Evolutionary conservation across 2,329 filamentous ascomycete genomes (phyloP).

Genomic region (Beauveria rudraprayagi): DNA sequence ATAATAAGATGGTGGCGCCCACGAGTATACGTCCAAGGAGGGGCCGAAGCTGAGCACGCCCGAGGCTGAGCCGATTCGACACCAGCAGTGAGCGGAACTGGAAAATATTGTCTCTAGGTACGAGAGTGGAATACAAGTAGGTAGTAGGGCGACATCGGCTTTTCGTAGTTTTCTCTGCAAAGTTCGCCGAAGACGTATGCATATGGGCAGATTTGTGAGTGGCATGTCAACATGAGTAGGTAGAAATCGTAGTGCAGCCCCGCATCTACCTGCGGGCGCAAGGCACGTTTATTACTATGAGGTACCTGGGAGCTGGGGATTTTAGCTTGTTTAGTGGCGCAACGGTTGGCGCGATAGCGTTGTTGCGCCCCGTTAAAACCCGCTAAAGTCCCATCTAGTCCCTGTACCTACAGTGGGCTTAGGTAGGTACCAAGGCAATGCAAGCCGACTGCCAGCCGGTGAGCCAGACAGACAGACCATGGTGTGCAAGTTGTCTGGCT

Average conservation of each 20-base stretch:
- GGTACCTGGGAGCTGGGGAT: background rate
- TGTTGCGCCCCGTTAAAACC: background rate
- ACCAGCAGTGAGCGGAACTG: background rate
- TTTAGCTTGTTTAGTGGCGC: conserved; percentile 3
- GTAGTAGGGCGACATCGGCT: too few relatives aligned
- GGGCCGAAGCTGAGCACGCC: too few relatives aligned
- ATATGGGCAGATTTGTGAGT: too few relatives aligned
- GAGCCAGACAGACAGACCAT: too few relatives aligned
- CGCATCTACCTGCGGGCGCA: background rate
- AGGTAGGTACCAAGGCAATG: background rate
- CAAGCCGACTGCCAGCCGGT: too few relatives aligned
- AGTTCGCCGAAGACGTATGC: too few relatives aligned
- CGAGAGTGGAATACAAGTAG: too few relatives aligned
- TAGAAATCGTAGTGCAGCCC: too few relatives aligned
- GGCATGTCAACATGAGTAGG: too few relatives aligned
- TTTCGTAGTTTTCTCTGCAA: too few relatives aligned
- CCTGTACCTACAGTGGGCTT: too few relatives aligned
- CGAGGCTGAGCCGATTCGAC: background rate
- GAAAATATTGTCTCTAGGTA: background rate
- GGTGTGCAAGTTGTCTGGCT: too few relatives aligned
- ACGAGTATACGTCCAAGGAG: background rate
- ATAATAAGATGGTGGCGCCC: background rate
- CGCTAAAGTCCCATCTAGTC: background rate
- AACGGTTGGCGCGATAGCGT: conserved; percentile 1
- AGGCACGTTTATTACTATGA: background rate